Base-by-base conservation (phyloP, 1,284 basidiomycete species). In the Moesziomyces aphidis region DNA sequence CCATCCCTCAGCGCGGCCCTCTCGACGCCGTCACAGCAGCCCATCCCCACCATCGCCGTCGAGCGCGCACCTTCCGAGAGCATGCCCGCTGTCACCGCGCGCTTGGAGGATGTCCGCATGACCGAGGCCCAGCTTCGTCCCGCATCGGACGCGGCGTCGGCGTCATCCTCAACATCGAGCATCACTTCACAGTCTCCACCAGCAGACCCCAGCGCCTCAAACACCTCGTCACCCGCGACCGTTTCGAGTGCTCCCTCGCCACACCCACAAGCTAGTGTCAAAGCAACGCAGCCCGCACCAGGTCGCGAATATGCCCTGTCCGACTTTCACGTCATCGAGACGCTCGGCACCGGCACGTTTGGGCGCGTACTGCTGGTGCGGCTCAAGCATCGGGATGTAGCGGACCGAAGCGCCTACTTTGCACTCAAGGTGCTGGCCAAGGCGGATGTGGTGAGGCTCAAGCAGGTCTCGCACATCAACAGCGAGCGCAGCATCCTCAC, bases 391-490 rank as follows among this genome's bases (percentile, higher is more conserved):
- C 51, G 61, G 42, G 43, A 59, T 13, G 15, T 50, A 6, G 22
- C 57, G 6, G 60, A 69, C 19, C 76, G 73, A 17, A 55, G 58
- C 19, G 51, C 75, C 13, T 81, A 86, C 84, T 88, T 87, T 76
- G 87, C 87, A 10, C 85, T 88, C 84, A 89, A 89, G 82, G 87
- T 89, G 7, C 78, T 89, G 42, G 82, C 85, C 43, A 89, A 89
- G 78, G 80, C 83, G 6, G 87, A 88, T 66, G 85, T 89, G 56
- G 87, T 89, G 31, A 83, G 86, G 24, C 76, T 89, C 36, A 87
- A 88, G 68, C 88, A 89, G 76, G 86, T 89, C 42, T 87, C 88
- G 77, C 88, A 89, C 72, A 87, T 88, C 81, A 88, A 88, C 74
- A 87, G 86, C 31, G 88, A 89, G 71, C 84, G 87, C 22, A 83